Base-by-base conservation (phyloP, 2,329 filamentous ascomycete genomes). In the Huntiella abstrusa region DNA sequence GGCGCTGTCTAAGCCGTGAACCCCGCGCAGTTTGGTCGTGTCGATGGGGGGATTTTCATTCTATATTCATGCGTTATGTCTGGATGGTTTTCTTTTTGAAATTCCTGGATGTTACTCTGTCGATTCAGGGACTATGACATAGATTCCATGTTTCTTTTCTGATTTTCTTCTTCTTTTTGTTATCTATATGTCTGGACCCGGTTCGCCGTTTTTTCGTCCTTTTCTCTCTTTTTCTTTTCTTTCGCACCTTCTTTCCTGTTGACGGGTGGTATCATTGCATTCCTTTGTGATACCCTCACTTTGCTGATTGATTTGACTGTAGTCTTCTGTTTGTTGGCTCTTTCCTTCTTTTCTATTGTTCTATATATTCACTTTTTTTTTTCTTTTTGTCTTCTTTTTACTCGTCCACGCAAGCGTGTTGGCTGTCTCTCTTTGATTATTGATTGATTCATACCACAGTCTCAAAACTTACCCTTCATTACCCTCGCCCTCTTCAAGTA, bases 401-500 rank as follows among this genome's bases (percentile, higher is more conserved):
- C 11, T 10, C 13, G 16, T 13, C 13, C 22, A 28, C 22, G 22
- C 22, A 28, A 28, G 22, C 22, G 22, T 28, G 22, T 28, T 10
- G 22, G 8, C 37, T 40, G 42, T 48, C 46, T 41, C 19, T 48
- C 38, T 38, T 45, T 48, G 34, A 15, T 16, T 40, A 10, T 40
- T 41, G 6, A 36, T 39, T 28, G 40, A 36, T 35, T 37, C 16
- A 35, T 34, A 33, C 5, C 12, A 22, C 28, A 15, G 33, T 44
- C 44, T 48, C 33, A 16, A 17, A 19, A 19, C 3, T 36, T 41
- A 41, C 28, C 11, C 11, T 33, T 4, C 35, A 22, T 19, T 11
- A 38, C 38, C 34, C 34, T 41, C 32, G 32, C 28, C 19, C 37
- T 39, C 22, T 7, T 28, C 22, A 28, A 28, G 22, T 28, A 28